Conservation (phyloP, 2,329 filamentous ascomycete genomes). For the Pyrenochaeta sp. region DNA sequence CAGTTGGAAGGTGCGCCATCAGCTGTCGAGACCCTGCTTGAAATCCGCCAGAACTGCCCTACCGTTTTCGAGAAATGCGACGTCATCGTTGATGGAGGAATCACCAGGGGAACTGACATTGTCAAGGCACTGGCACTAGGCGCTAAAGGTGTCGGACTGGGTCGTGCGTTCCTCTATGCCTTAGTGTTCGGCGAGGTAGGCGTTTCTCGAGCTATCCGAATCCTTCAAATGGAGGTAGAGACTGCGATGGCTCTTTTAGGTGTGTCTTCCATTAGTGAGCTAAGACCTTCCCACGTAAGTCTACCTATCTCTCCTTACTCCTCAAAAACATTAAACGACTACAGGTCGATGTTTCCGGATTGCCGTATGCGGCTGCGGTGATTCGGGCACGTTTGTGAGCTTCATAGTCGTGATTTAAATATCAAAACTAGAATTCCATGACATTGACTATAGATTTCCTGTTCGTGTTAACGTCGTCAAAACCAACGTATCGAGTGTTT, state of each 20-base stretch:
- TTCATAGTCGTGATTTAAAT: background rate
- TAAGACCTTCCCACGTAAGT: background rate
- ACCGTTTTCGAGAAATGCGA: constrained; percentile 67
- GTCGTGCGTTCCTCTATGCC: constrained; percentile 66
- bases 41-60: constrained; percentile 68
- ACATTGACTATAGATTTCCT: background rate
- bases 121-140: constrained; percentile 73
- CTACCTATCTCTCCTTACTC: background rate
- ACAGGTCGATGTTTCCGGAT: background rate
- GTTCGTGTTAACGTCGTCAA: background rate
- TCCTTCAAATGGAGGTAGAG: background rate
- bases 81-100: constrained; percentile 70
- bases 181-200: constrained; percentile 8
- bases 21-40: constrained; percentile 54
- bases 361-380: background rate
- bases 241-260: background rate
- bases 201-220: constrained; percentile 21
- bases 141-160: constrained; percentile 68
- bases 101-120: constrained; percentile 70
- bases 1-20: constrained; percentile 51
- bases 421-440: background rate
- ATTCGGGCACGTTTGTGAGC: background rate
- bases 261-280: background rate
- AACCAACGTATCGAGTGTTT: background rate
- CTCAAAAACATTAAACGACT: background rate